A percentile compares a stretch with the other conserved stretches of the same genome.
These are phyloP conservation scores for Paraconiothyrium sp. DNA, from an alignment of 2,329 filamentous ascomycete species.

Conservation along the genomic window DNA sequence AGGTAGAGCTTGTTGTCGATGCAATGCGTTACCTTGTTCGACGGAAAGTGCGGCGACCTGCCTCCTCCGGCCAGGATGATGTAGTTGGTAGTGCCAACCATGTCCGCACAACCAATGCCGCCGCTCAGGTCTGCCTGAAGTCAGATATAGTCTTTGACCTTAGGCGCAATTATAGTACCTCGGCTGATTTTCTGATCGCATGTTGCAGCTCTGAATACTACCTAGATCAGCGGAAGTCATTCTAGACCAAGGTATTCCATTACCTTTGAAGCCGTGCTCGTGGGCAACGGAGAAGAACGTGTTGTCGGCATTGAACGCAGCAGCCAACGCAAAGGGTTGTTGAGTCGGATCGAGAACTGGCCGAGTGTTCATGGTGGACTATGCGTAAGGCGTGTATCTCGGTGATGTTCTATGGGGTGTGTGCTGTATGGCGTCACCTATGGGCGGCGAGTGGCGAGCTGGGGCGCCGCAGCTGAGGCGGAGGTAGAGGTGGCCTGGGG, in stretches of 20 bases:
- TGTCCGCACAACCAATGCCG: slow-evolving; percentile 82
- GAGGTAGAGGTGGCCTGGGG: slow-evolving; percentile 23
- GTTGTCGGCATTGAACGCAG: slow-evolving; percentile 84
- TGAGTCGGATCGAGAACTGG: slow-evolving; percentile 82
- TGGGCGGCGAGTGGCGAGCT: slow-evolving; percentile 18
- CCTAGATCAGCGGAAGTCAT: slow-evolving; percentile 23
- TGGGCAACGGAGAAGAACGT: slow-evolving; percentile 89
- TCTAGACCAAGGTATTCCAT: slow-evolving; percentile 41
- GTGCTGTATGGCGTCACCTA: slow-evolving; percentile 22
- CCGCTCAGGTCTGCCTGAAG: slow-evolving; percentile 57
- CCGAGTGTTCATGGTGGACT: slow-evolving; percentile 80
- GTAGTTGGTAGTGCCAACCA: slow-evolving; percentile 88
- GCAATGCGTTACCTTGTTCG: slow-evolving; percentile 73
- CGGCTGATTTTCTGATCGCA: slow-evolving; percentile 43
- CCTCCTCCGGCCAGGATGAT: slow-evolving; percentile 90
- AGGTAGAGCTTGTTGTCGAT: slow-evolving; percentile 22
- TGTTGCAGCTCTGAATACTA: slow-evolving; percentile 44
- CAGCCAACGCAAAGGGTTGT: slow-evolving; percentile 79
- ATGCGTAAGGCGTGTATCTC: neutral
- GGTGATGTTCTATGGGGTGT: neutral
- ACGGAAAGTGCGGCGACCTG: slow-evolving; percentile 82
- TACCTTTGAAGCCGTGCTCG: slow-evolving; percentile 86
- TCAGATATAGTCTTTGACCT: slow-evolving; percentile 24
- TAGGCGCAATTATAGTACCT: slow-evolving; percentile 27
- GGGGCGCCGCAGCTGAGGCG: neutral